Conservation (phyloP, 768 basidiomycete species). For the Kwoniella newhampshirensis region DNA sequence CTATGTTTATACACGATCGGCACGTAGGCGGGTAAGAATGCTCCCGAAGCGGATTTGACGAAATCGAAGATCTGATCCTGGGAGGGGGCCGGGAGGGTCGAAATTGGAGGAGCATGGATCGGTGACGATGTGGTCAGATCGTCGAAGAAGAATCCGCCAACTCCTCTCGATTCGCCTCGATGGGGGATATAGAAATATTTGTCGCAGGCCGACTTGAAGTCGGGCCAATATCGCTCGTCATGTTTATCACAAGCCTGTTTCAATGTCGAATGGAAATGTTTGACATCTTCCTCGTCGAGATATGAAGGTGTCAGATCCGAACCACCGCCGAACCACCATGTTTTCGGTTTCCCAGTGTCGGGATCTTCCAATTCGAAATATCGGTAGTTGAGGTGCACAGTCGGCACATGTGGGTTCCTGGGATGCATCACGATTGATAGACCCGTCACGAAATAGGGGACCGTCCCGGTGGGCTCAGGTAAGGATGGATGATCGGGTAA, state of each 20-base stretch:
- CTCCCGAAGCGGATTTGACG: slow-evolving; percentile 67
- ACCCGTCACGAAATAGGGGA: slow-evolving; percentile 92
- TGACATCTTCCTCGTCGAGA: slow-evolving; percentile 79
- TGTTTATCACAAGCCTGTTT: slow-evolving; percentile 74
- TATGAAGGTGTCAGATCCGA: slow-evolving; percentile 92
- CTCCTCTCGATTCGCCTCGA: slow-evolving; percentile 75
- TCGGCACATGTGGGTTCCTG: slow-evolving; percentile 86
- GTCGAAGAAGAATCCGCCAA: slow-evolving; percentile 96
- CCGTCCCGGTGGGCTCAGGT: slow-evolving; percentile 53
- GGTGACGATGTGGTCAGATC: slow-evolving; percentile 67
- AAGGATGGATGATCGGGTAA: slow-evolving; percentile 76
- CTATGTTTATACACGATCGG: slow-evolving; percentile 72
- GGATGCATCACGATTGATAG: slow-evolving; percentile 93
- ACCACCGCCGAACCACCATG: slow-evolving; percentile 99
- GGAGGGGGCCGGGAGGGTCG: slow-evolving; percentile 41
- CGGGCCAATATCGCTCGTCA: slow-evolving; percentile 66
- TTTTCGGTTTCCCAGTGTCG: slow-evolving; percentile 56
- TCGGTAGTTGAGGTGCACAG: slow-evolving; percentile 92
- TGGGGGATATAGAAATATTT: slow-evolving; percentile 94
- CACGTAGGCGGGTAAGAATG: slow-evolving; percentile 85
- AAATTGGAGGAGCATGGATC: slow-evolving; percentile 54
- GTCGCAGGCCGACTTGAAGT: slow-evolving; percentile 95
- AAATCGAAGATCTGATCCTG: slow-evolving; percentile 75
- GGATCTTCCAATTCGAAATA: slow-evolving; percentile 84
- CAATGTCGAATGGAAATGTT: slow-evolving; percentile 79